phyloP scores from a whole-genome alignment of 805 yeast species.

The Myxozyma neotropica region DNA sequence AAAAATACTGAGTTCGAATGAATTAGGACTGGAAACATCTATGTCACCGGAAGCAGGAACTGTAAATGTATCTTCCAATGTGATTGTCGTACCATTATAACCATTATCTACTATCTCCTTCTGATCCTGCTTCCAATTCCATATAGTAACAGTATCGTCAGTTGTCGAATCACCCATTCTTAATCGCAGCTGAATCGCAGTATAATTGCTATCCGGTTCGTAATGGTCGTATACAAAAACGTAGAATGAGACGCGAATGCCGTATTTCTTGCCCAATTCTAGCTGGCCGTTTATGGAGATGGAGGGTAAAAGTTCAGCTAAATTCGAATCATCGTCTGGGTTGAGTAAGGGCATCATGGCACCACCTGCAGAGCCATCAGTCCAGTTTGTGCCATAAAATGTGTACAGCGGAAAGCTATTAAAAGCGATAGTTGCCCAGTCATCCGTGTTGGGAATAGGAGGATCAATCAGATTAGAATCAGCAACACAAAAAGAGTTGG shows the following conservation, averaged over 20 bases:
- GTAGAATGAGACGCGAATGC: background rate
- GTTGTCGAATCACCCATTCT: background rate
- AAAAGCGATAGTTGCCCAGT: background rate
- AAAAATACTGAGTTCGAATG: background rate
- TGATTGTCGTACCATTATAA: background rate
- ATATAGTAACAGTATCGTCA: background rate
- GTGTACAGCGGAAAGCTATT: too few relatives aligned
- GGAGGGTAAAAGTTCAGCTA: background rate
- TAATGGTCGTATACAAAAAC: background rate
- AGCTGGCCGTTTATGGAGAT: background rate
- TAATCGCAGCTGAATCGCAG: background rate
- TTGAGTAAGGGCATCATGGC: background rate
- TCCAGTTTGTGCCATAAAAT: background rate
- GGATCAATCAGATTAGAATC: background rate
- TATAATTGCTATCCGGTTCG: background rate
- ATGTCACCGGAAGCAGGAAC: background rate
- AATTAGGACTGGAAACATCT: background rate
- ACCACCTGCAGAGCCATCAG: slow-evolving; percentile 1
- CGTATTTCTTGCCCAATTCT: background rate
- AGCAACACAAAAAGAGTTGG: slow-evolving; percentile 1
- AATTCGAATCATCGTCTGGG: background rate
- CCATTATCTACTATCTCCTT: background rate
- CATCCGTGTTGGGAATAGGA: background rate
- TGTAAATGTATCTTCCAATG: background rate
- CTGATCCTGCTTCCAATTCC: background rate